A percentile compares a stretch with the other conserved stretches of the same genome.
These are phyloP conservation scores for Vigna angularis DNA, from an alignment of 306 rosid species.

Conservation along the genomic window DNA sequence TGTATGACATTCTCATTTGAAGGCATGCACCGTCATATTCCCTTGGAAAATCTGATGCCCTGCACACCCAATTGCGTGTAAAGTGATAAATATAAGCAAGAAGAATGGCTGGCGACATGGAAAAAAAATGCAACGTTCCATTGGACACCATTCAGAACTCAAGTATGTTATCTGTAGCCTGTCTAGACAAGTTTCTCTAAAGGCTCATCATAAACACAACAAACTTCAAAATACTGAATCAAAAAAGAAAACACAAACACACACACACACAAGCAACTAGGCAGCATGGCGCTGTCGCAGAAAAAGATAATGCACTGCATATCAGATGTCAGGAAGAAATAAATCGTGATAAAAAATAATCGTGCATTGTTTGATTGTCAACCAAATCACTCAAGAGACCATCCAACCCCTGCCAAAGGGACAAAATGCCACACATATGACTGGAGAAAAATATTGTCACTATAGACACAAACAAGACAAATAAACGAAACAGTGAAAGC, in stretches of 20 bases:
- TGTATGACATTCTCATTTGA: constrained; percentile 99
- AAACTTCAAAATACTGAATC: constrained; percentile 9
- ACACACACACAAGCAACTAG: neutral
- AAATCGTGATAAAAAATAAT: constrained; percentile 14
- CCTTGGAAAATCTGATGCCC: constrained; percentile 89
- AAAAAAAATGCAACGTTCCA: neutral
- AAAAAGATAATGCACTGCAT: constrained; percentile 26
- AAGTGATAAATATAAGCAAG: constrained; percentile 2
- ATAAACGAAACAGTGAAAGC: constrained; percentile 29
- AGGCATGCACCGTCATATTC: constrained; percentile 96
- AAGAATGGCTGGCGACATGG: neutral
- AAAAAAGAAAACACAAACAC: neutral
- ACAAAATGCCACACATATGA: constrained; percentile 16
- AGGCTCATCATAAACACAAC: constrained; percentile 27
- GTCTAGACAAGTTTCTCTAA: constrained; percentile 12
- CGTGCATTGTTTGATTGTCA: neutral
- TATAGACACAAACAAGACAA: neutral
- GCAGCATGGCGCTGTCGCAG: neutral
- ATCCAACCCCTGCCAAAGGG: constrained; percentile 3
- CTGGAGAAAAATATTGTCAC: constrained; percentile 30
- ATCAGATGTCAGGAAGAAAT: constrained; percentile 21
- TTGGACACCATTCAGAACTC: constrained; percentile 20
- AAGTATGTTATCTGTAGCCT: constrained; percentile 13
- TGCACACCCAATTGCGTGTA: constrained; percentile 47
- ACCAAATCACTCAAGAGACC: constrained; percentile 10